Percentiles rank a stretch among this genome's conserved stretches.
Evolutionary conservation across 371 early-diverging fungal genomes (phyloP).

Genomic region (Mortierella polycephala): DNA sequence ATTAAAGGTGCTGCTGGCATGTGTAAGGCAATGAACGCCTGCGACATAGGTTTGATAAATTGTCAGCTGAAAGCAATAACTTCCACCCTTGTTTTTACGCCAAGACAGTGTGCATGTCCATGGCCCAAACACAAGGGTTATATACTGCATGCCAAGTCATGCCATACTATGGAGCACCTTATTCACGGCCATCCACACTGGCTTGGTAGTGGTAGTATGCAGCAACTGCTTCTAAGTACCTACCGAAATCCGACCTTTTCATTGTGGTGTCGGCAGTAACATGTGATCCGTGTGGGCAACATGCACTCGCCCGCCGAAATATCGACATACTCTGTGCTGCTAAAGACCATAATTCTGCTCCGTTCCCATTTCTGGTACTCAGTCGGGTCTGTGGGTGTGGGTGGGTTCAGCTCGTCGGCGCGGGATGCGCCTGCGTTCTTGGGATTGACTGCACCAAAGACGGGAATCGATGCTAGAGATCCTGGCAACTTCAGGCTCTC

Average conservation of each 20-base stretch:
- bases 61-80: conserved; percentile 22
- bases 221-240: neutral
- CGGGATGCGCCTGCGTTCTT: conserved; percentile 21
- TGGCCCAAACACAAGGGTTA: too few relatives aligned
- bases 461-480: conserved; percentile 36
- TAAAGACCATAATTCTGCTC: conserved; percentile 53
- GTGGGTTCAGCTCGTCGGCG: conserved; percentile 35
- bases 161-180: too few relatives aligned
- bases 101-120: too few relatives aligned
- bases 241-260: conserved; percentile 74
- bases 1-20: conserved; percentile 15
- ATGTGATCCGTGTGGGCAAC: conserved; percentile 81
- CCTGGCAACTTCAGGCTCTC: conserved; percentile 44
- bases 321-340: conserved; percentile 62
- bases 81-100: too few relatives aligned
- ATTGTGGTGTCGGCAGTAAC: conserved; percentile 81
- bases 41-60: too few relatives aligned
- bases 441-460: conserved; percentile 39
- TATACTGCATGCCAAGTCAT: too few relatives aligned
- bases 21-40: neutral
- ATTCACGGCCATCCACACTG: too few relatives aligned
- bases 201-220: too few relatives aligned
- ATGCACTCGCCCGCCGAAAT: conserved; percentile 75
- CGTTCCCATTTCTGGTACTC: conserved; percentile 47
- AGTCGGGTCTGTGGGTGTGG: conserved; percentile 46